phyloP scores from a whole-genome alignment of 2,329 filamentous ascomycete genomes.

The Scortechinia acanthostroma region DNA sequence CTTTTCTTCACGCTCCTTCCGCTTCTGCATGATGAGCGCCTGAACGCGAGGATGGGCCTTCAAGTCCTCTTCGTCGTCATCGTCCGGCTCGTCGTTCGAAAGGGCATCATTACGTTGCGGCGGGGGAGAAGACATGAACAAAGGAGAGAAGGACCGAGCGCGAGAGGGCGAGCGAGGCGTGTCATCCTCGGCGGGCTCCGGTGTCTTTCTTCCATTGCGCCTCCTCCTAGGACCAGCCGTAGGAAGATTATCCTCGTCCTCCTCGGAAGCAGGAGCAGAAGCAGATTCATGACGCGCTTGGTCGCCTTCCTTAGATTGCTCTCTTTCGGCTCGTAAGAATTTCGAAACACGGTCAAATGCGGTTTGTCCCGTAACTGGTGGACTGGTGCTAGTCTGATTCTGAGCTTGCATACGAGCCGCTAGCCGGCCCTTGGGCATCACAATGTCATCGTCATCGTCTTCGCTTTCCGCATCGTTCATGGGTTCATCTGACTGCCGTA shows the following conservation, averaged over 20 bases:
- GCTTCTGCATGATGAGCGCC: slow-evolving; percentile 42
- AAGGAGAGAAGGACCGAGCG: slow-evolving; percentile 3
- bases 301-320: background rate
- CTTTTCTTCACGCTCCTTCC: slow-evolving; percentile 38
- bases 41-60: slow-evolving; percentile 25
- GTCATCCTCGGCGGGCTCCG: slow-evolving; percentile 4
- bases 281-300: background rate
- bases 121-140: slow-evolving; percentile 25
- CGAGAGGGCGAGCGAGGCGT: slow-evolving; percentile 7
- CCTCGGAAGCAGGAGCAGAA: background rate
- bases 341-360: background rate
- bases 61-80: background rate
- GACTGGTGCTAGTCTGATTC: background rate
- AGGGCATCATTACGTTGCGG: slow-evolving; percentile 3
- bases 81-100: slow-evolving; percentile 2
- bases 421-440: slow-evolving; percentile 30
- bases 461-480: background rate
- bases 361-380: too few relatives aligned
- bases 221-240: background rate
- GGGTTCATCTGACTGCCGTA: background rate
- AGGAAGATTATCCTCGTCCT: background rate
- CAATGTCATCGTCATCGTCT: slow-evolving; percentile 15
- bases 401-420: slow-evolving; percentile 31
- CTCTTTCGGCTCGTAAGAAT: background rate
- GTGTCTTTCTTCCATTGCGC: background rate